Conservation (phyloP, 805 yeast genomes). For the Trichomonascus vanleenenianus region DNA sequence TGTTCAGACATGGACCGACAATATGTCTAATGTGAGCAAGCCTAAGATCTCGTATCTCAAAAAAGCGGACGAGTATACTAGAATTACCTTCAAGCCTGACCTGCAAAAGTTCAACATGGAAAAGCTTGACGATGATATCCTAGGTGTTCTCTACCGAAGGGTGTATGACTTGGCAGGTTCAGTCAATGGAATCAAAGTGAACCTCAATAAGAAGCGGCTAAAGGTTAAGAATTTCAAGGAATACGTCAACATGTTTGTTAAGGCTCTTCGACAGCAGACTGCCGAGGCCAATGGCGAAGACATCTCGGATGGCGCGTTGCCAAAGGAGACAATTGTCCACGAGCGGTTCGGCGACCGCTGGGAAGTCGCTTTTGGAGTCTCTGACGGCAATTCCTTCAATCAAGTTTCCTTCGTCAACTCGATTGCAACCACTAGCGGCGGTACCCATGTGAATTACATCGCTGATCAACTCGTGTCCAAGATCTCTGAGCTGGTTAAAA, state of each 20-base stretch:
- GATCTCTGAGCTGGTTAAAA: constrained; percentile 64
- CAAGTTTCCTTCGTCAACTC: constrained; percentile 97
- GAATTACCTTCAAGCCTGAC: constrained; percentile 84
- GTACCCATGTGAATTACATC: constrained; percentile 85
- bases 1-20: constrained; percentile 76
- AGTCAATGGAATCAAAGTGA: constrained; percentile 71
- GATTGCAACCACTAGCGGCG: constrained; percentile 95
- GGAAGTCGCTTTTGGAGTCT: constrained; percentile 93
- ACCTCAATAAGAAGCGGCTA: constrained; percentile 64
- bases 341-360: constrained; percentile 80
- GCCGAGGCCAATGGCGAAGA: constrained; percentile 23
- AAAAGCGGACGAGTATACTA: constrained; percentile 65
- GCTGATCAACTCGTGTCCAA: constrained; percentile 79
- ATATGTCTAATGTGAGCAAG: constrained; percentile 71
- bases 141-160: constrained; percentile 83
- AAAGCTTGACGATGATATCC: constrained; percentile 69
- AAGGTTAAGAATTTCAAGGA: constrained; percentile 70
- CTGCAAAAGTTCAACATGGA: constrained; percentile 77
- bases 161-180: constrained; percentile 95
- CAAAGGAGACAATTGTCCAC: constrained; percentile 61
- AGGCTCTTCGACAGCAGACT: constrained; percentile 49
- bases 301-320: constrained; percentile 17
- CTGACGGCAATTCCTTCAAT: constrained; percentile 73
- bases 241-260: constrained; percentile 84
- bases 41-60: constrained; percentile 61